phyloP scores from a whole-genome alignment of 2,329 filamentous ascomycete genomes.

The Diaporthe vexans region DNA sequence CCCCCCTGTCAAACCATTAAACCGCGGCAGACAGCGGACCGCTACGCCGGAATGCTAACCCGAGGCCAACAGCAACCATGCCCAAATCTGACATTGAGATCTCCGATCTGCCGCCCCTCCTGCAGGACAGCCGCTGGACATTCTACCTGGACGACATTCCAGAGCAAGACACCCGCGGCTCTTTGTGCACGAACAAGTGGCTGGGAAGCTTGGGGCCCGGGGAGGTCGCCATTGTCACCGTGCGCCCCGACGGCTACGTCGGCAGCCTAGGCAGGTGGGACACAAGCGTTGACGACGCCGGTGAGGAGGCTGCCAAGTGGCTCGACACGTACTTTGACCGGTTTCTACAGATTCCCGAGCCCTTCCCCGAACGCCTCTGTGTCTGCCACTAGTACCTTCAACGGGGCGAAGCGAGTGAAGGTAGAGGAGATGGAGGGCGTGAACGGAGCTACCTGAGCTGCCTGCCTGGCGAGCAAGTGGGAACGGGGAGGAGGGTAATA shows the following conservation, averaged over 20 bases:
- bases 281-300: slow-evolving; percentile 63
- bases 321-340: slow-evolving; percentile 68
- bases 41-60: slow-evolving; percentile 43
- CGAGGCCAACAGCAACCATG: slow-evolving; percentile 63
- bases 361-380: slow-evolving; percentile 39
- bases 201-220: slow-evolving; percentile 68
- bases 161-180: slow-evolving; percentile 66
- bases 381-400: slow-evolving; percentile 19
- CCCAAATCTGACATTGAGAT: slow-evolving; percentile 75
- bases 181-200: slow-evolving; percentile 77
- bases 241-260: slow-evolving; percentile 82
- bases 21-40: not conserved
- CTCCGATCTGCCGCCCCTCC: slow-evolving; percentile 70
- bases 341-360: slow-evolving; percentile 64
- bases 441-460: not conserved
- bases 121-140: slow-evolving; percentile 78
- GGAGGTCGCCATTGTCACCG: slow-evolving; percentile 75
- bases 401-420: slow-evolving; percentile 24
- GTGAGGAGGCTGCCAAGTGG: slow-evolving; percentile 67
- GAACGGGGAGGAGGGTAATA: slow-evolving; percentile 4
- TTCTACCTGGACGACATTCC: slow-evolving; percentile 78
- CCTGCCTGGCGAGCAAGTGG: not conserved
- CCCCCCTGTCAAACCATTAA: not conserved
- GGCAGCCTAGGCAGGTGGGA: slow-evolving; percentile 73
- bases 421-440: slow-evolving; percentile 19